phyloP scores from a whole-genome alignment of 768 basidiomycete species.

The Coprinopsis strossmayeri region DNA sequence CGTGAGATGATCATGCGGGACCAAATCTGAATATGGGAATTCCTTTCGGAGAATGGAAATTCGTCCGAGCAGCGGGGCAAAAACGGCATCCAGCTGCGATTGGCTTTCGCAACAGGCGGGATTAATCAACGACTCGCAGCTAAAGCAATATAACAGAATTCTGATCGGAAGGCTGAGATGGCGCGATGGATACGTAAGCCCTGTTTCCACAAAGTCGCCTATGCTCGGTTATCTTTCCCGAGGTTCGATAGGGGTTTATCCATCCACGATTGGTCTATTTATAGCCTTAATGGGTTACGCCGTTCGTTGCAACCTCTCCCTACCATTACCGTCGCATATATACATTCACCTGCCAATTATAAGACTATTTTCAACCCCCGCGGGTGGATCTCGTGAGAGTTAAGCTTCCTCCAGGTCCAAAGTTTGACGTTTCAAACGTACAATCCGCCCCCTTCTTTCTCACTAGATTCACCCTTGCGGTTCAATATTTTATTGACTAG shows the following conservation, averaged over 20 bases:
- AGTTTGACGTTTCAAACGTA: neutral
- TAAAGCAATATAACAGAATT: conserved; percentile 1
- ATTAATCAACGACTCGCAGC: no score
- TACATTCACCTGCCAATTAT: neutral
- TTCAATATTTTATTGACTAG: no score
- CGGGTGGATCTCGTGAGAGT: conserved; percentile 4
- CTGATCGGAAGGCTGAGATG: neutral
- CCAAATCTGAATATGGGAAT: neutral
- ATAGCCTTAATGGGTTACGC: neutral
- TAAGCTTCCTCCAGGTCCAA: neutral
- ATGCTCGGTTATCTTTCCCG: no score
- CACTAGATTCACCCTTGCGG: no score
- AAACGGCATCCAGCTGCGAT: neutral
- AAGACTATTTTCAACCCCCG: neutral
- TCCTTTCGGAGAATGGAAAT: neutral
- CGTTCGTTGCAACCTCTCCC: neutral
- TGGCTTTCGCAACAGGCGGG: no score
- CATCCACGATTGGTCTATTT: neutral
- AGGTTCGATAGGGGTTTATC: no score
- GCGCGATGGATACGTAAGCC: neutral
- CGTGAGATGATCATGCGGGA: conserved; percentile 1
- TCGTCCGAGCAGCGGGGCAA: neutral
- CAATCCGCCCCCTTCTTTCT: neutral
- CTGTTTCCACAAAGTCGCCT: no score
- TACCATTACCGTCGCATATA: neutral